Base-by-base conservation (phyloP, 169 alveolate genomes). In the Babesia sp. region DNA sequence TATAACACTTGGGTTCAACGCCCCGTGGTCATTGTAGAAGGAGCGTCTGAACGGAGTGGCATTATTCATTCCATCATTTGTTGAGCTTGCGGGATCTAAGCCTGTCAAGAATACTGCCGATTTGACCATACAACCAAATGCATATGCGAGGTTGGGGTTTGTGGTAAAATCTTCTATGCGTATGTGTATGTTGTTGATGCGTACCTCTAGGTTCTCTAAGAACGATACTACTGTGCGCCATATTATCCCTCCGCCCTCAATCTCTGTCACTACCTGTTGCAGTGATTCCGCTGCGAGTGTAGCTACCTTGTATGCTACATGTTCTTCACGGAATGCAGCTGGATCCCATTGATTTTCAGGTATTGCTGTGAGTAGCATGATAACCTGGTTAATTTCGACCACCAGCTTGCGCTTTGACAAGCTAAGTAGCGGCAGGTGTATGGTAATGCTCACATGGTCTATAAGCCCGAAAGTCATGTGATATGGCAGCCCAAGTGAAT, bases 111-210 rank as follows among this genome's bases (percentile, higher is more conserved):
- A 59, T 28, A 58, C 39, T 6, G 87, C 87, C 33, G 55, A 36
- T 39, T 79, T 79, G 44, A 79, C 44, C 36, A 61, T 71, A 12
- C 45, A 4, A 12, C 87, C 87, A 41, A 79, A 59, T 1, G 87
- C 87, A 64, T 70, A 79, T 14, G 87, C 37, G 16, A 71, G 59
- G 41, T 67, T 69, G 31, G 77, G 78, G 60, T 81, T 81, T 8
- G 89, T 81, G 29, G 79, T 71, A 60, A 64, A 66, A 51, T 86
- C 92, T 56, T 86, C 92, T 8, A 86, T 48, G 20, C 92, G 57
- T 24, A 86, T 26, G 77, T 86, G 92, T 9, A 86, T 46, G 58
- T 86, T 76, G 54, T 31, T 41, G 45, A 86, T 67, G 22, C 51
- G 22, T 2, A 82, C 75, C 46, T 75, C 80, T 37, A 86, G 76